Evolutionary conservation across 805 yeast species (phyloP), one percentile per base, ranked within the genome.

Genomic region (Yarrowia sp.): DNA sequence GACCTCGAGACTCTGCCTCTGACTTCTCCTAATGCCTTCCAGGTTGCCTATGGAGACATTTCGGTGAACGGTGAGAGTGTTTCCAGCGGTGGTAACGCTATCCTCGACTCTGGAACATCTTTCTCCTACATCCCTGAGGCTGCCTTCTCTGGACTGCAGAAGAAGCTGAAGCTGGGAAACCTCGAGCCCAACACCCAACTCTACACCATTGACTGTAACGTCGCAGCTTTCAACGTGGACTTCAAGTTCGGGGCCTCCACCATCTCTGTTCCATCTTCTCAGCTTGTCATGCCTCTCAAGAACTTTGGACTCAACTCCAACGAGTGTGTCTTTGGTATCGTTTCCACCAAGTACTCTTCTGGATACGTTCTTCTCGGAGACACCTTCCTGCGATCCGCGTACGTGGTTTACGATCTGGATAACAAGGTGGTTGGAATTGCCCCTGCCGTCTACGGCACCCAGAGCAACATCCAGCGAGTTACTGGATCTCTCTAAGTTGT

Each of bases 251-350:
- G 61, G 7, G 15, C 20, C 24, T 9, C 61, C 15, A 55, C 93
- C 83, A 90, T 97, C 63, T 87, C 95, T 76, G 76, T 89, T 70
- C 89, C 98, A 44, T 87, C 86, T 76, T 98, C 95, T 79, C 95
- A 95, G 66, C 66, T 76, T 58, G 69, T 76, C 56, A 70, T 74
- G 69, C 74, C 74, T 12, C 52, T 58, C 42, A 44, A 36, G 52
- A 58, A 58, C 65, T 43, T 43, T 43, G 68, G 46, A 70, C 75
- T 64, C 67, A 71, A 52, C 52, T 47, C 33, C 34, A 13, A 12
- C 2, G 39, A 67, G 19, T 73, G 77, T 40, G 68, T 70, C 9
- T 67, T 78, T 40, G 74, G 75, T 9, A 70, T 76, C 17, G 15
- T 72, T 74, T 38, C 77, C 72, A 42, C 78, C 72, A 68, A 76